Evolutionary conservation across 176 grass and related monocot genomes (phyloP).

Genomic region (Triticum dicoccoides): DNA sequence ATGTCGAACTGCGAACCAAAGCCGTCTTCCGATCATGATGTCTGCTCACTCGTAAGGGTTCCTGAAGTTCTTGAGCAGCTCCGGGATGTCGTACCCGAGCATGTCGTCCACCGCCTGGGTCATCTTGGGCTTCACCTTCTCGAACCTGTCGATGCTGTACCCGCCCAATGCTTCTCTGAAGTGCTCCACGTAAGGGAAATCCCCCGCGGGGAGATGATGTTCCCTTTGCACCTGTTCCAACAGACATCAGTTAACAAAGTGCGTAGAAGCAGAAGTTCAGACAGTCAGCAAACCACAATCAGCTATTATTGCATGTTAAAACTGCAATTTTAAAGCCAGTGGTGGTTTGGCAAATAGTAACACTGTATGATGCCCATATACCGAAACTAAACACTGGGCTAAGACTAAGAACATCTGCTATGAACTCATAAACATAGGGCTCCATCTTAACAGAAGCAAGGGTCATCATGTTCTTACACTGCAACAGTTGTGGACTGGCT

Average conservation of each 20-base stretch:
- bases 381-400: neutral
- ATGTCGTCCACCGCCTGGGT: slow-evolving; percentile 87
- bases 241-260: neutral
- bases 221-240: slow-evolving; percentile 81
- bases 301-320: neutral
- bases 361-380: neutral
- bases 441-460: slow-evolving; percentile 7
- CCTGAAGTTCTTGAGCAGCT: slow-evolving; percentile 83
- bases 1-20: neutral
- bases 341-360: neutral
- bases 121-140: slow-evolving; percentile 98
- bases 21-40: neutral
- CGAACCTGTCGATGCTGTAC: slow-evolving; percentile 92
- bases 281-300: neutral
- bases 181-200: slow-evolving; percentile 88
- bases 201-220: slow-evolving; percentile 69
- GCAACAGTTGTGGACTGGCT: neutral
- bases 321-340: neutral
- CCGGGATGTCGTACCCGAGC: slow-evolving; percentile 91
- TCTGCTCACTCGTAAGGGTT: slow-evolving; percentile 72
- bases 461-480: neutral
- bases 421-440: neutral
- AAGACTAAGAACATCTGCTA: neutral
- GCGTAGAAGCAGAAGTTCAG: neutral
- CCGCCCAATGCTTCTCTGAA: slow-evolving; percentile 78